phyloP scores from a whole-genome alignment of 2,329 filamentous ascomycete species.

The Dactylellina haptotyla region DNA sequence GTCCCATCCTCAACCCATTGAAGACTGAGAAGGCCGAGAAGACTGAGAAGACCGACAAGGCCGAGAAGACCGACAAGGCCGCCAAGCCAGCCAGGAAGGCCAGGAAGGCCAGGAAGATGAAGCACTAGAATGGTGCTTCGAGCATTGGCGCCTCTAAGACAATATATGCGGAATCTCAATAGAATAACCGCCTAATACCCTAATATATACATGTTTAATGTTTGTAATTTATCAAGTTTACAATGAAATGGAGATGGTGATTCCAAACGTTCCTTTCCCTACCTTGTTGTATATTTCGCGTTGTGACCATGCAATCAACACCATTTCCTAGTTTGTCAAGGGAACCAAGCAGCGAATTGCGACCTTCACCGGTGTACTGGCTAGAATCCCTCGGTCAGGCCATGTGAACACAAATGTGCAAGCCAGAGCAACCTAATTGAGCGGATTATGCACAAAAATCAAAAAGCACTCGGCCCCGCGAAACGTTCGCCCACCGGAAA shows the following conservation, averaged over 20 bases:
- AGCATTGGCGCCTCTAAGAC: background rate
- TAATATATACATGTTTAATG: conserved; percentile 3
- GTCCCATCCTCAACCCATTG: background rate
- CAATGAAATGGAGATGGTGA: conserved; percentile 20
- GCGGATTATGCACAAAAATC: background rate
- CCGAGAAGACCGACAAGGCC: background rate
- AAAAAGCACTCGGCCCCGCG: no score
- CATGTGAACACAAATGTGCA: conserved; percentile 7
- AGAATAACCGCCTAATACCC: background rate
- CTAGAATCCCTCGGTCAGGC: conserved; percentile 7
- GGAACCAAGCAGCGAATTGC: background rate
- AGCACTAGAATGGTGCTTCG: background rate
- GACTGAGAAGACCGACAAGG: background rate
- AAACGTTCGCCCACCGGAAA: conserved; percentile 33
- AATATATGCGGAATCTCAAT: background rate
- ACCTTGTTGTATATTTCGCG: conserved; percentile 31
- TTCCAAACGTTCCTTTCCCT: background rate
- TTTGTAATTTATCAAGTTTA: conserved; percentile 14
- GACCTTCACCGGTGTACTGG: background rate
- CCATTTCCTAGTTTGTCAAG: background rate
- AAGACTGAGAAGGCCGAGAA: background rate
- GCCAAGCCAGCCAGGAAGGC: background rate
- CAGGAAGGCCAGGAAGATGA: background rate
- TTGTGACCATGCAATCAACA: conserved; percentile 18
- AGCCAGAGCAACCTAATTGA: background rate